A percentile compares a stretch with the other conserved stretches of the same genome.
Conservation (phyloP, 2,329 filamentous ascomycete species). For the Diaporthe sp. region DNA sequence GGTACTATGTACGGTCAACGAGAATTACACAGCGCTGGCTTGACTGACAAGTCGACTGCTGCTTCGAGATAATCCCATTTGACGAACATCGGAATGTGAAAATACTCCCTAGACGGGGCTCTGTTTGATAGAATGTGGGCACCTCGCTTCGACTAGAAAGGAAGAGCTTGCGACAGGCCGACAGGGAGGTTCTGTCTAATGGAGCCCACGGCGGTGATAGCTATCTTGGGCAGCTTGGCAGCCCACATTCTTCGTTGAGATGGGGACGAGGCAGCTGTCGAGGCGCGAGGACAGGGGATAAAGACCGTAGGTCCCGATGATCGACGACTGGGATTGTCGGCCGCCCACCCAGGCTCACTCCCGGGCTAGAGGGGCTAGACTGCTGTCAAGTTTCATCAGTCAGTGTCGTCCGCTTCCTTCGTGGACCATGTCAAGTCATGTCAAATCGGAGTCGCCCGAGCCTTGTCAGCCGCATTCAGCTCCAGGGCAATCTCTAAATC, state of each 20-base stretch:
- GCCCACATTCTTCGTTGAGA: slow-evolving; percentile 30
- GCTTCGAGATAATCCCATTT: slow-evolving; percentile 4
- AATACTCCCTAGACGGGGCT: not conserved
- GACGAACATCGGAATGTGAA: slow-evolving; percentile 3
- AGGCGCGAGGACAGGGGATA: slow-evolving; percentile 15
- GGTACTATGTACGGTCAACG: not conserved
- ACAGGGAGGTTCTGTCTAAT: slow-evolving; percentile 31
- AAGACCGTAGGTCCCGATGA: slow-evolving; percentile 31
- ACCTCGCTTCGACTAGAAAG: slow-evolving; percentile 36
- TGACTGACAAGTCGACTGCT: not conserved
- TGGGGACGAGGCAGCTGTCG: slow-evolving; percentile 27
- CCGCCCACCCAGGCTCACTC: not conserved
- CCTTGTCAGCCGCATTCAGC: slow-evolving; percentile 13
- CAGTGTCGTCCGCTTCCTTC: slow-evolving; percentile 9
- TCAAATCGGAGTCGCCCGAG: slow-evolving; percentile 24
- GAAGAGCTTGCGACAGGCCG: slow-evolving; percentile 43
- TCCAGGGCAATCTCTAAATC: not conserved
- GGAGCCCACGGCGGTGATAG: slow-evolving; percentile 21
- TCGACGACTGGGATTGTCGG: slow-evolving; percentile 31
- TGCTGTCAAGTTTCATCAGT: slow-evolving; percentile 36
- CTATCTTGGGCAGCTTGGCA: slow-evolving; percentile 34
- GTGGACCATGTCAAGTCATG: slow-evolving; percentile 7
- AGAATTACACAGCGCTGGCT: not conserved
- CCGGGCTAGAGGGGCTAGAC: slow-evolving; percentile 8
- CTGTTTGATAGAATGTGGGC: slow-evolving; percentile 36